phyloP scores from a whole-genome alignment of 2,329 filamentous ascomycete species.

The Simplicillium sp. region DNA sequence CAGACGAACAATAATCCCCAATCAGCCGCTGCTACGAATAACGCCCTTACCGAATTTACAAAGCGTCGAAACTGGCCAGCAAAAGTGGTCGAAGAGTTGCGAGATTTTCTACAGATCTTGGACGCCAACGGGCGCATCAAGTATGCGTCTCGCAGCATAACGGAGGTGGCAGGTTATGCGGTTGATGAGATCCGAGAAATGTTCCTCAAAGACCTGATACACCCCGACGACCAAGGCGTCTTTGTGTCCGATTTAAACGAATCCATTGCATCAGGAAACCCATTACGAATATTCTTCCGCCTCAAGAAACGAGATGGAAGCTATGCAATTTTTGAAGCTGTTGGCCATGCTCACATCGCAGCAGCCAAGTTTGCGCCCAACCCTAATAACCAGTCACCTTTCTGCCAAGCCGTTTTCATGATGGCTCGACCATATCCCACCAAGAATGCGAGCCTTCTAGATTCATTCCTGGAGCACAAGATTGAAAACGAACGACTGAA shows the following conservation, averaged over 20 bases:
- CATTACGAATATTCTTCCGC: slow-evolving; percentile 77
- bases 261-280: slow-evolving; percentile 71
- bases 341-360: slow-evolving; percentile 83
- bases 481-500: slow-evolving; percentile 86
- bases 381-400: slow-evolving; percentile 54
- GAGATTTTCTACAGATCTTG: slow-evolving; percentile 80
- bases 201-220: slow-evolving; percentile 74
- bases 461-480: slow-evolving; percentile 94
- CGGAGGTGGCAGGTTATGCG: slow-evolving; percentile 65
- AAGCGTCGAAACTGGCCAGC: slow-evolving; percentile 72
- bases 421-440: slow-evolving; percentile 86
- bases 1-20: slow-evolving; percentile 8
- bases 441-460: slow-evolving; percentile 73
- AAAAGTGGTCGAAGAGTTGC: slow-evolving; percentile 80
- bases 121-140: slow-evolving; percentile 75
- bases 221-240: slow-evolving; percentile 73
- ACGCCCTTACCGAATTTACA: slow-evolving; percentile 47
- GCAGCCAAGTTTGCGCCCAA: slow-evolving; percentile 55
- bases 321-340: slow-evolving; percentile 79
- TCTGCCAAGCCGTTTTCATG: slow-evolving; percentile 87
- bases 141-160: slow-evolving; percentile 75
- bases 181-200: slow-evolving; percentile 61
- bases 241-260: slow-evolving; percentile 86
- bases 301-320: slow-evolving; percentile 64
- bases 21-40: slow-evolving; percentile 19